Conservation (phyloP, 306 rosid species). For the Inga laurina region DNA sequence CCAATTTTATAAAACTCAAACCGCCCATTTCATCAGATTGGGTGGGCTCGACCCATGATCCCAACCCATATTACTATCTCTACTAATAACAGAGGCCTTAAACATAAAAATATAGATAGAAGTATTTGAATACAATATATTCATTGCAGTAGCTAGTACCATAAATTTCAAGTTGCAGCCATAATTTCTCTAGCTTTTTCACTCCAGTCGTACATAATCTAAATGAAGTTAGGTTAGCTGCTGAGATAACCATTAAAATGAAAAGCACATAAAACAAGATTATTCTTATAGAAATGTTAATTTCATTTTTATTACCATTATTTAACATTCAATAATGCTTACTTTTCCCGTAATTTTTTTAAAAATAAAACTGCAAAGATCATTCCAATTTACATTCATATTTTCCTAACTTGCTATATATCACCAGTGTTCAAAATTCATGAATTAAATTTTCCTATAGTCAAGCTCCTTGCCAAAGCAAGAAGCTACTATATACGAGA, state of each 20-base stretch:
- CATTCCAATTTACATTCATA: neutral
- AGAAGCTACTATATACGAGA: conserved; percentile 32
- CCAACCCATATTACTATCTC: too few species aligned
- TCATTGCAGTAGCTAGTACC: neutral
- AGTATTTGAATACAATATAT: neutral
- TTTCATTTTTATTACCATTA: neutral
- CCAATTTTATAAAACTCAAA: too few species aligned
- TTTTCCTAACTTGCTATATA: neutral
- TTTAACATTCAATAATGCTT: neutral
- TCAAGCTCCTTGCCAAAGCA: conserved; percentile 13
- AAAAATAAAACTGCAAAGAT: neutral
- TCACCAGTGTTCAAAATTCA: neutral
- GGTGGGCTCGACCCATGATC: too few species aligned
- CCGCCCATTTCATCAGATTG: too few species aligned
- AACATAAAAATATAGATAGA: neutral
- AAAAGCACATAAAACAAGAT: neutral
- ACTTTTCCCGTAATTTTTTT: neutral
- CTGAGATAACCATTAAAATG: neutral
- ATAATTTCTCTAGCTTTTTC: too few species aligned
- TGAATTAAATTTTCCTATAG: neutral
- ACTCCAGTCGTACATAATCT: too few species aligned
- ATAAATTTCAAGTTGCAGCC: too few species aligned
- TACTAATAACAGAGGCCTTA: too few species aligned
- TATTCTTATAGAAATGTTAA: neutral
- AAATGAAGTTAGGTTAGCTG: neutral